A percentile compares a stretch with the other conserved stretches of the same genome.
phyloP scores from a whole-genome alignment of 1,284 basidiomycete species.

The Pyrrhoderma lamaoense region DNA sequence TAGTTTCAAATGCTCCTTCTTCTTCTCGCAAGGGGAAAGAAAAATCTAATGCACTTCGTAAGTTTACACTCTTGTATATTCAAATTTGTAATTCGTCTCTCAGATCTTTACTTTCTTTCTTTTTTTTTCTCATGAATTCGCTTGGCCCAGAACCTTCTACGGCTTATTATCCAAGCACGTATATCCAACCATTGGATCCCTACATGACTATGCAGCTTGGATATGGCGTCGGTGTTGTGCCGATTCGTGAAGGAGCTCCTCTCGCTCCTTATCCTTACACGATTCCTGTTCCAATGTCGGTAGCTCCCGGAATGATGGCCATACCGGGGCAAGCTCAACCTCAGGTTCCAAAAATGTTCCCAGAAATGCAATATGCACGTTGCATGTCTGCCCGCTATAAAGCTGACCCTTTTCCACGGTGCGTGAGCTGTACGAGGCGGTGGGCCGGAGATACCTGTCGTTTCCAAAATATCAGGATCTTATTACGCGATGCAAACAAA shows the following conservation, averaged over 20 bases:
- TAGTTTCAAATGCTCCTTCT: not conserved
- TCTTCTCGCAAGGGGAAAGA: conserved; percentile 31
- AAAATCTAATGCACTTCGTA: conserved; percentile 35
- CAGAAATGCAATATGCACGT: conserved; percentile 62
- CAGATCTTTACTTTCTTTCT: conserved; percentile 6
- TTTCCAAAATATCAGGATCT: conserved; percentile 70
- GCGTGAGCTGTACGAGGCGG: conserved; percentile 71
- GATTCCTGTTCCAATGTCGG: conserved; percentile 8
- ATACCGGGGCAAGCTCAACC: not conserved
- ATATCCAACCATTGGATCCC: conserved; percentile 6
- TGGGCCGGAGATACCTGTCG: conserved; percentile 80
- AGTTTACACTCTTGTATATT: not conserved
- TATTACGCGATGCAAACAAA: conserved; percentile 52
- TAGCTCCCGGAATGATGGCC: conserved; percentile 3
- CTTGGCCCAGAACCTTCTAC: not conserved
- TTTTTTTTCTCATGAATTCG: conserved; percentile 19
- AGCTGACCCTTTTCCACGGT: conserved; percentile 61
- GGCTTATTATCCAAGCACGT: not conserved
- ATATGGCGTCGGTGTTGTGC: conserved; percentile 15
- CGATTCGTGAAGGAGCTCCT: conserved; percentile 8
- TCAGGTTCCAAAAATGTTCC: not conserved
- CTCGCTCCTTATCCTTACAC: conserved; percentile 3
- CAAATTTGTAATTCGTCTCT: too few relatives aligned
- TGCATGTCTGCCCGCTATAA: conserved; percentile 77
- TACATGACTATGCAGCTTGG: conserved; percentile 11